Base-by-base conservation (phyloP, 352 stramenopile species). In the Phytophthora tubulina region DNA sequence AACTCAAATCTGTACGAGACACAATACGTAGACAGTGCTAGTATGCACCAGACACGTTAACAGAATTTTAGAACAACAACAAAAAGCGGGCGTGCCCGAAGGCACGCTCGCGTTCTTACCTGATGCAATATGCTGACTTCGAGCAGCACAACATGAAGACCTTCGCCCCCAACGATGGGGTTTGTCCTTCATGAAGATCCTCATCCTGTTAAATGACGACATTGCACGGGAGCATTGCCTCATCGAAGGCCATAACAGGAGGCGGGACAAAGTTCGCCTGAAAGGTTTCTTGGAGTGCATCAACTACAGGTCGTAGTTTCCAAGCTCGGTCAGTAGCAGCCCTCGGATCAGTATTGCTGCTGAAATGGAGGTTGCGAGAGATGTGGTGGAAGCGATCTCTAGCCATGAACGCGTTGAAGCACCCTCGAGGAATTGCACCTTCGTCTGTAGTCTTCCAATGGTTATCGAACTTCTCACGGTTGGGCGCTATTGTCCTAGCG, bases 401-500 rank as follows among this genome's bases (percentile, higher is more conserved):
- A 7, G 33, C 45, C 62, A 70, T 57, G 42, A 63, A 70, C 8
- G 3, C 3, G 1, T 32, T 32, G 33, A 63, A 63, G 42, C 51
- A 63, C 9, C 52, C 62, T 15, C 62, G n/a, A 11, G 52, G 53
- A 27, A 36, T 45, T 21, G 45, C 44, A 2, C 52, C 62, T 27
- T 63, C 62, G 32, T 67, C 60, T 11, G 60, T 54, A 21, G 50
- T 70, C 46, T 70, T 63, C 62, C 62, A 63, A 15, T 63, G 62
- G 15, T 70, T 6, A 3, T 9, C 38, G 17, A 63, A 35, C 2
- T 70, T 70, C 17, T 57, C 51, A 31, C 42, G 38, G 21, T 67
- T 67, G 3, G 60, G 60, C 3, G 48, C 33, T 10, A 67, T 59
- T 10, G 49, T 52, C 3, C 52, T 38, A 3, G 53, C 51, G 17